Percentiles rank a stretch among this genome's conserved stretches.
phyloP scores from a whole-genome alignment of 2,329 filamentous ascomycete genomes.

The Claviceps sp. region DNA sequence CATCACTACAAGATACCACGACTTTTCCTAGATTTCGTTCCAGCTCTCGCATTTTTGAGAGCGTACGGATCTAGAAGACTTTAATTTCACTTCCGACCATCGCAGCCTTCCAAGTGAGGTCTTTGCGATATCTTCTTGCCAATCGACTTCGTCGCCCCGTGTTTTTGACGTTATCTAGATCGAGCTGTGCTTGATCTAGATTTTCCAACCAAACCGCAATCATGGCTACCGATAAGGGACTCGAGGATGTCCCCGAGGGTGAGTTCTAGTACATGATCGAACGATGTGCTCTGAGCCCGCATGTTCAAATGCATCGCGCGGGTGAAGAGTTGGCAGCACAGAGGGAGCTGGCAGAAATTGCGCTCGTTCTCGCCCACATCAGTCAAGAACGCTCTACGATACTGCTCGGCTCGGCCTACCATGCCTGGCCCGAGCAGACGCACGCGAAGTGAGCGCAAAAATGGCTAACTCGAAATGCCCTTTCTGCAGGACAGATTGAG shows the following conservation, averaged over 20 bases:
- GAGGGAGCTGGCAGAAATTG: background rate
- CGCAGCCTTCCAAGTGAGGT: constrained; percentile 22
- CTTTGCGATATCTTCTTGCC: constrained; percentile 23
- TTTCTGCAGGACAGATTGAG: constrained; percentile 80
- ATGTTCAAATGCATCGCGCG: background rate
- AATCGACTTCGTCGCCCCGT: constrained; percentile 21
- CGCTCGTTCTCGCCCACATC: background rate
- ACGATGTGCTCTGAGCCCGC: too few relatives aligned
- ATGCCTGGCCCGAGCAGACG: constrained; percentile 1
- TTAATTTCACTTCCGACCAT: constrained; percentile 15
- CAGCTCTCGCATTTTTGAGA: constrained; percentile 32
- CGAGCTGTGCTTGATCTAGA: constrained; percentile 68
- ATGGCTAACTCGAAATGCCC: constrained; percentile 11
- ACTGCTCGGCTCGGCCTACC: background rate
- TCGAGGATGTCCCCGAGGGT: constrained; percentile 96
- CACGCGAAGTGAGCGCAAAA: background rate
- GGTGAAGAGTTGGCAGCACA: background rate
- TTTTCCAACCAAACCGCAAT: constrained; percentile 56
- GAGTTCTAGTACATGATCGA: constrained; percentile 30
- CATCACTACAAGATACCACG: constrained; percentile 19
- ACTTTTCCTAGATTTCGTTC: constrained; percentile 26
- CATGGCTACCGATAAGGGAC: constrained; percentile 97
- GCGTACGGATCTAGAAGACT: constrained; percentile 33
- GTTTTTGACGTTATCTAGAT: constrained; percentile 44
- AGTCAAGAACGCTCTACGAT: background rate